Evolutionary conservation across 129 eudicot species (phyloP).

Genomic region (Flaveria sonorensis): DNA sequence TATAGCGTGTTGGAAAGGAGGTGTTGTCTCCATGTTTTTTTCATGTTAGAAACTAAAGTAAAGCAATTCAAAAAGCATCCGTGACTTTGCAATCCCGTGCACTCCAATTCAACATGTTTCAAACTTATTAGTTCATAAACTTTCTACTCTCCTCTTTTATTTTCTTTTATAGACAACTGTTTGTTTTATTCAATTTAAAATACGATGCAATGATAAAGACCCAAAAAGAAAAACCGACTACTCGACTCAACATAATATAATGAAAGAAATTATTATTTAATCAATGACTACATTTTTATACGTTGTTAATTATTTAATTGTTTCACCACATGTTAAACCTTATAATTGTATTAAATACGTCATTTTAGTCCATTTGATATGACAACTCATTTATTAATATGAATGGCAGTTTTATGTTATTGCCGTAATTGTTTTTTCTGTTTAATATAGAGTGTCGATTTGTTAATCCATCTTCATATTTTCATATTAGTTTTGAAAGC

Average conservation of each 20-base stretch:
- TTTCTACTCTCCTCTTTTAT: neutral
- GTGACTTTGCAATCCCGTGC: slow-evolving; percentile 28
- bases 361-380: neutral
- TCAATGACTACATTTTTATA: neutral
- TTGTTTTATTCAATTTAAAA: neutral
- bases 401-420: neutral
- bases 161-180: slow-evolving; percentile 2
- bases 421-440: neutral
- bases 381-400: neutral
- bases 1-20: neutral
- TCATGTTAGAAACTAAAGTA: slow-evolving; percentile 9
- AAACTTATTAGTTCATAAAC: slow-evolving; percentile 15
- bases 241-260: neutral
- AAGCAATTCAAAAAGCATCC: slow-evolving; percentile 28
- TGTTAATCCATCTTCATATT: neutral
- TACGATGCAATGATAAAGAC: neutral
- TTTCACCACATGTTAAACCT: neutral
- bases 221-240: neutral
- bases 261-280: neutral
- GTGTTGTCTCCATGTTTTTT: neutral
- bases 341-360: neutral
- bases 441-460: neutral
- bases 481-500: too few species aligned
- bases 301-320: neutral
- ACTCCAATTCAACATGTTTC: slow-evolving; percentile 23